Evolutionary conservation across 805 yeast genomes (phyloP).

Genomic region (Hanseniaspora valbyensis): DNA sequence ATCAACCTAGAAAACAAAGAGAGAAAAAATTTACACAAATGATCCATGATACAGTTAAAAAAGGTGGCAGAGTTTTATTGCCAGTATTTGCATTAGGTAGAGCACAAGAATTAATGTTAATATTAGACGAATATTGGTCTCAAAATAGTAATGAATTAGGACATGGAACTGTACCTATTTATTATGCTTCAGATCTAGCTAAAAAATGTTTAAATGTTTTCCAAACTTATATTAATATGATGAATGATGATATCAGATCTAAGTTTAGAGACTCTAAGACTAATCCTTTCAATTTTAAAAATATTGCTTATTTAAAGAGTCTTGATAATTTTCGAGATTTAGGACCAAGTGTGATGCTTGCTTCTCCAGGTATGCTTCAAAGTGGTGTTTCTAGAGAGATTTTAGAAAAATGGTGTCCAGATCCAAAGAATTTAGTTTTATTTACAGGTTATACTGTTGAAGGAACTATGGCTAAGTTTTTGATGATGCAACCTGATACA

Average conservation of each 20-base stretch:
- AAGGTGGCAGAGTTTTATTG: slow-evolving; percentile 83
- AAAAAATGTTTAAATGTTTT: slow-evolving; percentile 94
- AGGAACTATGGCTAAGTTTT: slow-evolving; percentile 91
- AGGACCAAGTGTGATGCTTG: slow-evolving; percentile 92
- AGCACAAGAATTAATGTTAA: slow-evolving; percentile 84
- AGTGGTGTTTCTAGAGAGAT: slow-evolving; percentile 88
- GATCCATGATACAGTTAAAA: slow-evolving; percentile 69
- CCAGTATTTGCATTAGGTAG: slow-evolving; percentile 96
- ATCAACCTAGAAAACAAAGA: slow-evolving; percentile 77
- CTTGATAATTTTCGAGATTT: slow-evolving; percentile 81
- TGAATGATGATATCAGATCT: slow-evolving; percentile 81
- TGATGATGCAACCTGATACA: slow-evolving; percentile 80
- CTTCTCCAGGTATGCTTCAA: slow-evolving; percentile 97
- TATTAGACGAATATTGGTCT: slow-evolving; percentile 92
- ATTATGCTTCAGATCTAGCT: slow-evolving; percentile 86
- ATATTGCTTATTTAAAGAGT: slow-evolving; percentile 65
- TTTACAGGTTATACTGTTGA: slow-evolving; percentile 97
- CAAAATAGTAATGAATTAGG: slow-evolving; percentile 66
- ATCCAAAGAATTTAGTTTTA: slow-evolving; percentile 74
- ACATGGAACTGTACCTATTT: slow-evolving; percentile 53
- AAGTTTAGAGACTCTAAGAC: slow-evolving; percentile 65
- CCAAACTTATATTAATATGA: slow-evolving; percentile 91
- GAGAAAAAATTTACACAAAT: slow-evolving; percentile 70
- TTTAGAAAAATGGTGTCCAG: slow-evolving; percentile 95
- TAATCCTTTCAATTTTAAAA: slow-evolving; percentile 85